Conservation (phyloP, 192 early-diverging fungal genomes). For the Backusella tuberculispora region DNA sequence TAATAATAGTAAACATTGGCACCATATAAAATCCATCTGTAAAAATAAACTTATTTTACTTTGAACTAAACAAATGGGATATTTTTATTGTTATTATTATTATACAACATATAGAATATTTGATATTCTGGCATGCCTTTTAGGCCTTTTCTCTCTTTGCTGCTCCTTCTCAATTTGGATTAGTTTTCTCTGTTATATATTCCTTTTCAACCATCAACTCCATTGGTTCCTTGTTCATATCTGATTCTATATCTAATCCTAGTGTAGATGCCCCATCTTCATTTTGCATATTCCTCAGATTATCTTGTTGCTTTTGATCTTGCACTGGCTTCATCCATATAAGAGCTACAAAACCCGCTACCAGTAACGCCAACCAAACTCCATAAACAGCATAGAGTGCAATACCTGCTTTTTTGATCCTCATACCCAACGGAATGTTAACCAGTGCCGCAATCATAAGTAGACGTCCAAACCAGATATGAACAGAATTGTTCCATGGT, state of each 20-base stretch:
- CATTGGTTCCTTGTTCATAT: too few relatives aligned
- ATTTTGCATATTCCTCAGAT: not conserved
- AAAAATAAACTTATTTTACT: slow-evolving; percentile 13
- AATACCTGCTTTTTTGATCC: slow-evolving; percentile 13
- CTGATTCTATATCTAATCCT: too few relatives aligned
- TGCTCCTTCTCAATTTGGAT: too few relatives aligned
- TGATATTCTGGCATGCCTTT: not conserved
- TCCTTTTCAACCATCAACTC: too few relatives aligned
- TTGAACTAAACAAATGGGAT: not conserved
- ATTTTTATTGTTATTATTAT: not conserved
- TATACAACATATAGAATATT: not conserved
- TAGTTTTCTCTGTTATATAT: too few relatives aligned
- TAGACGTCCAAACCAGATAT: slow-evolving; percentile 26
- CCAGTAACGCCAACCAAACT: not conserved
- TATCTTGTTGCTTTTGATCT: too few relatives aligned
- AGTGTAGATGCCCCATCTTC: not conserved
- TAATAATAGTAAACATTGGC: not conserved
- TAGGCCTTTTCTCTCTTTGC: too few relatives aligned
- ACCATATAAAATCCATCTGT: not conserved
- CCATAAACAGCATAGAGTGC: not conserved
- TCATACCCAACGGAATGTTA: slow-evolving; percentile 26
- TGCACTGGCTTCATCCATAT: slow-evolving; percentile 12
- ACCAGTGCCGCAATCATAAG: slow-evolving; percentile 12
- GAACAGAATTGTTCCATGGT: slow-evolving; percentile 26
- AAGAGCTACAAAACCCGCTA: not conserved